Conservation (phyloP, 2,329 filamentous ascomycete species). For the Penicillium brasilianum region DNA sequence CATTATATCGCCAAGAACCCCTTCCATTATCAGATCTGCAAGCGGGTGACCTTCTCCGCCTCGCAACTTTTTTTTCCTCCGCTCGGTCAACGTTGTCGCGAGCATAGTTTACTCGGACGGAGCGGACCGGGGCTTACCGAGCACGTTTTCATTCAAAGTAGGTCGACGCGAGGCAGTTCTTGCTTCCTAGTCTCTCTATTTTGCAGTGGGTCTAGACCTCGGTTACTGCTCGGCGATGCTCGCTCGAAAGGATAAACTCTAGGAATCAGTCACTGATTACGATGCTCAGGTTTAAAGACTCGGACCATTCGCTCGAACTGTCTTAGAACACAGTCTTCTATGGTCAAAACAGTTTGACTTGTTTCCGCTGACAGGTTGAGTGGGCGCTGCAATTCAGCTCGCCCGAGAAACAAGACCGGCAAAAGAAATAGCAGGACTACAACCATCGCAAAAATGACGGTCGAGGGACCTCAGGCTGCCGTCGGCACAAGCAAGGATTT, state of each 20-base stretch:
- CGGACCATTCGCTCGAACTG: neutral
- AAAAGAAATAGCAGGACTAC: constrained; percentile 5
- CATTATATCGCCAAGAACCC: constrained; percentile 19
- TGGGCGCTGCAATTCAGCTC: neutral
- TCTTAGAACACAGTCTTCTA: neutral
- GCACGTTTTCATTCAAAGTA: constrained; percentile 1
- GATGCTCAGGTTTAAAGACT: constrained; percentile 34
- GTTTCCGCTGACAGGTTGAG: neutral
- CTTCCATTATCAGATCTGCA: constrained; percentile 29
- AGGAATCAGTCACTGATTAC: constrained; percentile 10
- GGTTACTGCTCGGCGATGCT: constrained; percentile 7
- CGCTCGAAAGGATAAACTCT: neutral
- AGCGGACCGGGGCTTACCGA: neutral
- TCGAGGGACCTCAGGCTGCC: constrained; percentile 13
- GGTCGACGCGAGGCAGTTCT: constrained; percentile 8
- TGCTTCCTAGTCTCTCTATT: neutral
- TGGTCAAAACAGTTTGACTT: constrained; percentile 1
- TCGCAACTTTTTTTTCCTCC: constrained; percentile 9
- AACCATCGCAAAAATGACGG: constrained; percentile 12
- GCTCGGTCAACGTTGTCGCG: constrained; percentile 1
- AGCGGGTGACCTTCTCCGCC: constrained; percentile 21
- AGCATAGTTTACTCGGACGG: neutral
- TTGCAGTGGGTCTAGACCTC: constrained; percentile 10
- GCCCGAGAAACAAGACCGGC: neutral
- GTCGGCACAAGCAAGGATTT: constrained; percentile 18